A percentile compares a stretch with the other conserved stretches of the same genome.
phyloP scores from a whole-genome alignment of 176 grass and related monocot genomes.

The Cenchrus americanus region DNA sequence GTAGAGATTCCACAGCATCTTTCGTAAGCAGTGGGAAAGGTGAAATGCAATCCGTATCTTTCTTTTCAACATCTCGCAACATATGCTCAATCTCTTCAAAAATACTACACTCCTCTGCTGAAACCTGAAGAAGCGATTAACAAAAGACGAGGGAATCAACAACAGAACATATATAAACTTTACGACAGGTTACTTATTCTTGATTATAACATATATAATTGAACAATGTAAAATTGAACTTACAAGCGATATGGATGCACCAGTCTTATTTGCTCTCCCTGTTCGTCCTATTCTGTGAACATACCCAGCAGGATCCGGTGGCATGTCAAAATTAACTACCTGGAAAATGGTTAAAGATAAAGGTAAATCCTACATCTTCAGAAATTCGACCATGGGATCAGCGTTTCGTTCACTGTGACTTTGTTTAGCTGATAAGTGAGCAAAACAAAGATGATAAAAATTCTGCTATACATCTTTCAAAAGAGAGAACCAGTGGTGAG shows the following conservation, averaged over 20 bases:
- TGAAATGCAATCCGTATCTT: constrained; percentile 61
- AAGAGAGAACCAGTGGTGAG: constrained; percentile 4
- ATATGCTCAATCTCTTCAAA: constrained; percentile 68
- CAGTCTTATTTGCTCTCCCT: constrained; percentile 82
- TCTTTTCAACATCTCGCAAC: constrained; percentile 60
- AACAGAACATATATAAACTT: constrained; percentile 33
- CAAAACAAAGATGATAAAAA: background rate
- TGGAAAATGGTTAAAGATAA: constrained; percentile 45
- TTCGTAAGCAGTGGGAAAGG: constrained; percentile 82
- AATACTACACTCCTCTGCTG: constrained; percentile 50
- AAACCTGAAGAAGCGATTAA: constrained; percentile 59
- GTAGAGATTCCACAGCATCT: constrained; percentile 80
- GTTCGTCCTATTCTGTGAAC: constrained; percentile 94
- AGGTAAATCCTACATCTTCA: constrained; percentile 29
- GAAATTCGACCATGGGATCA: background rate
- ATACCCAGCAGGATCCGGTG: constrained; percentile 71
- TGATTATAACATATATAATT: constrained; percentile 11
- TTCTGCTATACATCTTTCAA: constrained; percentile 21
- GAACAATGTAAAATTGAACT: constrained; percentile 45
- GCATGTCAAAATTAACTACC: constrained; percentile 99
- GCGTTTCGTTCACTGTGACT: background rate
- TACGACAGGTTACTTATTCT: constrained; percentile 8
- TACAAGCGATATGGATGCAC: constrained; percentile 91
- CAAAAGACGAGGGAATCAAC: constrained; percentile 27
- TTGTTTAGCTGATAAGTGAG: background rate